phyloP scores from a whole-genome alignment of 208 protist genomes.

The Leishmania tropica region DNA sequence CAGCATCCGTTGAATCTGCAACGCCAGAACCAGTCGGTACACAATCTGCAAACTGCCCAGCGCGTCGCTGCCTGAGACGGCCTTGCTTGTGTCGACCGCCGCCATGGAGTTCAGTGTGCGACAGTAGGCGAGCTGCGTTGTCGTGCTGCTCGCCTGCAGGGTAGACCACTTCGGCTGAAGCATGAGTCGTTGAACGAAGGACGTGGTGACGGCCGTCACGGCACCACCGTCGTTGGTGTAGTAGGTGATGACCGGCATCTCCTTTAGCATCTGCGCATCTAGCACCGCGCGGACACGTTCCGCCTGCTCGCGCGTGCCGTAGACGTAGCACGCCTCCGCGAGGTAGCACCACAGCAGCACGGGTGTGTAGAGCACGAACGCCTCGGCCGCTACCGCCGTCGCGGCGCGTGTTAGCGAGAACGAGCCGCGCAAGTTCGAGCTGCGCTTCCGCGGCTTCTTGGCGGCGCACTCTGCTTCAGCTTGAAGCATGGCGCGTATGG shows the following conservation, averaged over 20 bases:
- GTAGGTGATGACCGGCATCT: slow-evolving; percentile 4
- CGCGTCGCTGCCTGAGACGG: slow-evolving; percentile 2
- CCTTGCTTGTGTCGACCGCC: slow-evolving; percentile 1
- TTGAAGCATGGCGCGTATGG: slow-evolving; percentile 44
- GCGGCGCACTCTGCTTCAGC: slow-evolving; percentile 2
- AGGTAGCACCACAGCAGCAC: slow-evolving; percentile 66
- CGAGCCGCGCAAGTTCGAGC: not conserved
- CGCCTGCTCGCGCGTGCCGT: slow-evolving; percentile 25
- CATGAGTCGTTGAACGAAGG: slow-evolving; percentile 35
- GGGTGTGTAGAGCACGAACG: slow-evolving; percentile 20
- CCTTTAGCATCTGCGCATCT: slow-evolving; percentile 22
- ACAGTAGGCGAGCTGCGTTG: slow-evolving; percentile 24
- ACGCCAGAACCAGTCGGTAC: slow-evolving; percentile 57
- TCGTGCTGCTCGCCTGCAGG: slow-evolving; percentile 23
- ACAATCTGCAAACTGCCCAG: slow-evolving; percentile 37
- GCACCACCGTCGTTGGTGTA: not conserved
- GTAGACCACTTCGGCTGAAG: slow-evolving; percentile 24
- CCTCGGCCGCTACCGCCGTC: not conserved
- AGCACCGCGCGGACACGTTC: slow-evolving; percentile 15
- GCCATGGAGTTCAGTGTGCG: slow-evolving; percentile 24
- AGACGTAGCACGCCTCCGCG: slow-evolving; percentile 21
- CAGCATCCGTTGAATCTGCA: slow-evolving; percentile 33
- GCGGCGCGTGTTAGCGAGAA: not conserved
- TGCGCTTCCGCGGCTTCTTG: slow-evolving; percentile 5
- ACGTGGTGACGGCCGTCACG: slow-evolving; percentile 9